A percentile compares a stretch with the other conserved stretches of the same genome.
These are phyloP conservation scores for Papiliotrema nemorosa DNA, from an alignment of 1,284 basidiomycete genomes.

Conservation along the genomic window DNA sequence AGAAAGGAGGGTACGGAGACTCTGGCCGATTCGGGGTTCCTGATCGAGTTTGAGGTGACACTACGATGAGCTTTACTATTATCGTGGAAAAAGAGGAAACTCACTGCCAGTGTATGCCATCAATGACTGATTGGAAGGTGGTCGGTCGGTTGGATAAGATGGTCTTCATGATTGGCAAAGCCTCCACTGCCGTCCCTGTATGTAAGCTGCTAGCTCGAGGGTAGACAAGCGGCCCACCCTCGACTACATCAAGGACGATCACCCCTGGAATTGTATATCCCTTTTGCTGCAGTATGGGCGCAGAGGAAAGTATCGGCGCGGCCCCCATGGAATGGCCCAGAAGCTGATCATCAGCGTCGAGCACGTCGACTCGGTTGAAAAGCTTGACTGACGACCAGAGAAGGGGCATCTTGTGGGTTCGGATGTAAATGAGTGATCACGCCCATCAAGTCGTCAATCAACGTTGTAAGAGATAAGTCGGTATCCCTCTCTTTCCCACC, in stretches of 20 bases:
- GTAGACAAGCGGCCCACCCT: conserved; percentile 57
- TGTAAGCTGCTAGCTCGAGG: not conserved
- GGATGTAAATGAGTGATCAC: conserved; percentile 68
- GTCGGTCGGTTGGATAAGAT: conserved; percentile 81
- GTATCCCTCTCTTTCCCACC: conserved; percentile 51
- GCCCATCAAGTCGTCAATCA: conserved; percentile 67
- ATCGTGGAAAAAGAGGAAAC: conserved; percentile 43
- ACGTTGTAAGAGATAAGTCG: conserved; percentile 68
- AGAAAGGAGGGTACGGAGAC: conserved; percentile 78
- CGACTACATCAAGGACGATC: conserved; percentile 89
- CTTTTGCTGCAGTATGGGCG: conserved; percentile 61
- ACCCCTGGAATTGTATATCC: conserved; percentile 76
- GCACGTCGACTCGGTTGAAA: not conserved
- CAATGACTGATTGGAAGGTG: conserved; percentile 75
- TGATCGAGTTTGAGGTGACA: conserved; percentile 69
- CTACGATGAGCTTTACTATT: conserved; percentile 48
- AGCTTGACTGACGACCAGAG: conserved; percentile 61
- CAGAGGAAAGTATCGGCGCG: conserved; percentile 72
- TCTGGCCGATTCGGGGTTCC: conserved; percentile 72
- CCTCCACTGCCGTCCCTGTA: conserved; percentile 88
- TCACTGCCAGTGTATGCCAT: conserved; percentile 93
- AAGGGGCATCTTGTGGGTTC: conserved; percentile 60
- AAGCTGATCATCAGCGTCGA: conserved; percentile 54
- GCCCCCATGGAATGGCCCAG: conserved; percentile 91
- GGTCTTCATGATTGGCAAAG: conserved; percentile 82